Conservation (phyloP, 495 filamentous ascomycete species). For the Aspergillus sparsus region DNA sequence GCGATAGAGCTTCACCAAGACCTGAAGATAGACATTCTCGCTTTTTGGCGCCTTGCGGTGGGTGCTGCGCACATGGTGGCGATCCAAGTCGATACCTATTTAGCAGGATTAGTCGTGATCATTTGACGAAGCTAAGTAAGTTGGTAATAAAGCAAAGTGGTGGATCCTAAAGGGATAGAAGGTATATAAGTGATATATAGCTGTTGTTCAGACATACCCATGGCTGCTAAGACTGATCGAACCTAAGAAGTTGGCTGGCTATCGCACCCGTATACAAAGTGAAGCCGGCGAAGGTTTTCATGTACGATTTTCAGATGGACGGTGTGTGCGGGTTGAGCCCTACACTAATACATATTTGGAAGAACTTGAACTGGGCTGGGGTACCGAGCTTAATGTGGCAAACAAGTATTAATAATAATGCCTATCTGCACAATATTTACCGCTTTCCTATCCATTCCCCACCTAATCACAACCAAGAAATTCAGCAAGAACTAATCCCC, state of each 20-base stretch:
- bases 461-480: neutral
- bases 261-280: conserved; percentile 47
- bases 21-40: conserved; percentile 96
- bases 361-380: neutral
- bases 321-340: conserved; percentile 54
- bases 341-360: conserved; percentile 42
- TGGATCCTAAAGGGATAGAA: neutral
- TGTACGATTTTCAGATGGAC: conserved; percentile 47
- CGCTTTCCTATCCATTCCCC: neutral
- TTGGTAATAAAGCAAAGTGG: neutral
- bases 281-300: conserved; percentile 44
- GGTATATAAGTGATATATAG: neutral
- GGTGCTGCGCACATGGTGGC: conserved; percentile 80
- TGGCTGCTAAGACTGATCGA: conserved; percentile 50
- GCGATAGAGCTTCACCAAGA: conserved; percentile 98
- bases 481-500: too few relatives aligned
- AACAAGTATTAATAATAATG: too few relatives aligned
- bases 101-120: conserved; percentile 11
- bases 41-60: conserved; percentile 96
- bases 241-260: conserved; percentile 48
- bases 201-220: conserved; percentile 40
- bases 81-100: conserved; percentile 68
- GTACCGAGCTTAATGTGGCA: too few relatives aligned
- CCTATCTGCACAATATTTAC: neutral
- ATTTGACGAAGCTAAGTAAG: conserved; percentile 1